phyloP scores from a whole-genome alignment of 2,329 filamentous ascomycete species.

The Zelopaecilomyces penicillatus region DNA sequence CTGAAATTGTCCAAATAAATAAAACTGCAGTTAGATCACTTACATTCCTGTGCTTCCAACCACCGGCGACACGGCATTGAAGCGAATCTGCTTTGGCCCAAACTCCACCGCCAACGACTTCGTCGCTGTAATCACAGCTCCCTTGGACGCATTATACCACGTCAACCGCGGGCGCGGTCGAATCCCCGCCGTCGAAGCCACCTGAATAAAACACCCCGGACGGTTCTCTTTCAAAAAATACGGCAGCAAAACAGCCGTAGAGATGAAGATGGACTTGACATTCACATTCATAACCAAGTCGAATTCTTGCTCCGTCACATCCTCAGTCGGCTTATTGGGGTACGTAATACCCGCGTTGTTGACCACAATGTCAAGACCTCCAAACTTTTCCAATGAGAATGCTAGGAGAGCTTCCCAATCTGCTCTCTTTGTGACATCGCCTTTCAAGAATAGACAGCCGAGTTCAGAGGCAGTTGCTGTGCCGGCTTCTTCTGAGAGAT shows the following conservation, averaged over 20 bases:
- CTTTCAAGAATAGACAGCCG: conserved; percentile 32
- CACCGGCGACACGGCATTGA: conserved; percentile 64
- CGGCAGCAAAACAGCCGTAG: conserved; percentile 49
- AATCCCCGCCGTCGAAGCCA: conserved; percentile 53
- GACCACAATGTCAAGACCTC: conserved; percentile 48
- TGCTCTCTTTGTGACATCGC: conserved; percentile 41
- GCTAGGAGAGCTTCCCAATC: conserved; percentile 46
- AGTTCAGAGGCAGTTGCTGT: conserved; percentile 36
- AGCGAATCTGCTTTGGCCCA: conserved; percentile 61
- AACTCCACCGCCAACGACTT: conserved; percentile 62
- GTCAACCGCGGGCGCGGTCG: conserved; percentile 55
- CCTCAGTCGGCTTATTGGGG: conserved; percentile 51
- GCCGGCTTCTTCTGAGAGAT: conserved; percentile 48
- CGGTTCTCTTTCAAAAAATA: conserved; percentile 50
- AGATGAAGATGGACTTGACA: conserved; percentile 57
- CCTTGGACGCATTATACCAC: conserved; percentile 65
- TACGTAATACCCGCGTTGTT: conserved; percentile 56
- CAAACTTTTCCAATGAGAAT: conserved; percentile 36
- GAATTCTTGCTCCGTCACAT: conserved; percentile 59
- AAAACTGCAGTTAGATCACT: conserved; percentile 11
- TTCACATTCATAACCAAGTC: conserved; percentile 61
- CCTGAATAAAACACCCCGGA: conserved; percentile 55
- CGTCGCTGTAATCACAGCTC: conserved; percentile 52
- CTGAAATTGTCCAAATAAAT: background rate
- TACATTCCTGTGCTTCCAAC: conserved; percentile 57